Percentiles rank a stretch among this genome's conserved stretches.
Evolutionary conservation across 1,139 yeast genomes (phyloP).

Genomic region (Diutina pseudorugosa): DNA sequence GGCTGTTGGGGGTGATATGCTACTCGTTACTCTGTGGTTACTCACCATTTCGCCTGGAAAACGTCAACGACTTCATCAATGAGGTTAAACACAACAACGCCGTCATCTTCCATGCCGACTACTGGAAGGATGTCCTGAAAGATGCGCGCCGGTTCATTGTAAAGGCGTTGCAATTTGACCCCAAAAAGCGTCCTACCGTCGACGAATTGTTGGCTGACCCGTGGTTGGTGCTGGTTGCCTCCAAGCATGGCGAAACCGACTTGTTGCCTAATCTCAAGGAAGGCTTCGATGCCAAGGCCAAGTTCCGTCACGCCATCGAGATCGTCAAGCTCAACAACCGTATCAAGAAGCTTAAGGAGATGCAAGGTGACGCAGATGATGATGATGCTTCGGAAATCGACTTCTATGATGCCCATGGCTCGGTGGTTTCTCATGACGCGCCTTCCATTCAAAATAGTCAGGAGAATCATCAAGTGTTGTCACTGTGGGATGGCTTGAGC

Average conservation of each 20-base stretch:
- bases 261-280: conserved; percentile 48
- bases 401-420: conserved; percentile 23
- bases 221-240: conserved; percentile 50
- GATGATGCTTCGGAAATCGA: conserved; percentile 42
- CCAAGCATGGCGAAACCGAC: conserved; percentile 40
- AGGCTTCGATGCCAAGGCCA: conserved; percentile 66
- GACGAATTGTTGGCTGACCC: conserved; percentile 48
- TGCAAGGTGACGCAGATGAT: conserved; percentile 37
- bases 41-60: conserved; percentile 83
- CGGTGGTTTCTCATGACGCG: conserved; percentile 5
- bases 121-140: conserved; percentile 70
- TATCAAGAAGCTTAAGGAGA: conserved; percentile 49
- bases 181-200: conserved; percentile 57
- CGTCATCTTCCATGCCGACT: conserved; percentile 74
- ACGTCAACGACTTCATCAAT: conserved; percentile 62
- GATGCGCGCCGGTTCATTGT: conserved; percentile 68
- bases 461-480: conserved; percentile 4
- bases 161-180: conserved; percentile 53
- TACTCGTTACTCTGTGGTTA: conserved; percentile 87
- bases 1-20: conserved; percentile 88
- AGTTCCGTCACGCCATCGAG: conserved; percentile 78
- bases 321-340: conserved; percentile 66
- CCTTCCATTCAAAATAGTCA: background rate
- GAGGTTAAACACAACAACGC: conserved; percentile 63
- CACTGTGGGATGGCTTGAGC: conserved; percentile 5